Evolutionary conservation across 495 filamentous ascomycete genomes (phyloP), one percentile per base, ranked within the genome.

Genomic region (Tuber umbilicatum): DNA sequence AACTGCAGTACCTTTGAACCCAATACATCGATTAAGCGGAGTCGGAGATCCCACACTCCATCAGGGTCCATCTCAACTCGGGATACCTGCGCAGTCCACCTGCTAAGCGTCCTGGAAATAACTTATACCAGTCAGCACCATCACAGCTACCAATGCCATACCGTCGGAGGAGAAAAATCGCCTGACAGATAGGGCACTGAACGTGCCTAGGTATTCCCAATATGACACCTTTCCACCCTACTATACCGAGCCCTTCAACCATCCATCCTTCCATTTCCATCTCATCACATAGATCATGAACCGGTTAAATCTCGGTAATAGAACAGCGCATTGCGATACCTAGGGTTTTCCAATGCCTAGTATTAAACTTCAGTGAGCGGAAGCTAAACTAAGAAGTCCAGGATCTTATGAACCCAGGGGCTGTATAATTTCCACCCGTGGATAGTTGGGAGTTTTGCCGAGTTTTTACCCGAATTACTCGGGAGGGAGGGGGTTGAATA

Each of bases 31-130:
- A 10, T 27, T 41, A 40, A 38, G 23, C n/a, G 5, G 43, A 21
- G 70, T 68, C 31, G 3, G 71, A 38, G 1, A 40, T 72, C 80
- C 42, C 69, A 76, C 71, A 68, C 75, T 82, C 80, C 79, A 77
- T 37, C 76, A 5, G 71, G 76, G 27, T 79, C 73, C 70, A 79
- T 79, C 37, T 74, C 76, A 74, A 64, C 69, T 79, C 80, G 76
- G n/a, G 73, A 76, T 40, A 79, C 70, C 39, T 76, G 72, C 7
- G 80, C 76, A 41, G 76, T 81, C 39, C 81, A 73, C 43, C 72
- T 75, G 45, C 72, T 76, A 31, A 81, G 81, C 21, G 74, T 35
- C 39, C 50, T 38, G 21, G 72, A 16, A 27, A 27, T 37, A 42
- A 69, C 37, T 27, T 42, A 23, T 17, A 31, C 27, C n/a, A 27